Evolutionary conservation across 1,284 basidiomycete species (phyloP).

Genomic region (Bjerkandera adusta): DNA sequence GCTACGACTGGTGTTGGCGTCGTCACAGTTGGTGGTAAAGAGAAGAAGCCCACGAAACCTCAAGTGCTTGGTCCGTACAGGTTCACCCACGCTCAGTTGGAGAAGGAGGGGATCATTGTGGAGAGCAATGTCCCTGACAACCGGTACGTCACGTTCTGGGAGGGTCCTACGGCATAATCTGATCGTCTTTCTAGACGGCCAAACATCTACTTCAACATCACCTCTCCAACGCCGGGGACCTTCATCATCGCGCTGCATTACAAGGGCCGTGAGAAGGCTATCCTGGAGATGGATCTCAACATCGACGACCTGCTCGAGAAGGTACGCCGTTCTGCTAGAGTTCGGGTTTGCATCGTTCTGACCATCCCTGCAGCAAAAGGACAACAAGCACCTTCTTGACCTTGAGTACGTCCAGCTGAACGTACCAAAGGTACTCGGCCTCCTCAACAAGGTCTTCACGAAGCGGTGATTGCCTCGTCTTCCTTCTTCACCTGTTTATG

Average conservation of each 20-base stretch:
- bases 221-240: constrained; percentile 95
- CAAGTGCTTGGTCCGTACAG: constrained; percentile 92
- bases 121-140: constrained; percentile 99
- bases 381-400: constrained; percentile 94
- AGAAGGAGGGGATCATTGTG: constrained; percentile 99
- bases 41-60: constrained; percentile 89
- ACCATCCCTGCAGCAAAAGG: constrained; percentile 78
- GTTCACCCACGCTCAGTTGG: constrained; percentile 96
- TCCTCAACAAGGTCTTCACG: constrained; percentile 90
- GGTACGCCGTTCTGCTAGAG: constrained; percentile 40
- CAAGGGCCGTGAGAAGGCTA: constrained; percentile 98
- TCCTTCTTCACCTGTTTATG: not conserved
- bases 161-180: constrained; percentile 5
- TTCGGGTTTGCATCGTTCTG: constrained; percentile 13
- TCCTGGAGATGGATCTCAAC: constrained; percentile 99
- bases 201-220: constrained; percentile 99
- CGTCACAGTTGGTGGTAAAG: constrained; percentile 94
- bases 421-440: constrained; percentile 89
- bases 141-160: constrained; percentile 51
- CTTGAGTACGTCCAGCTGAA: constrained; percentile 98
- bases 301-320: constrained; percentile 98
- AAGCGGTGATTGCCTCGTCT: constrained; percentile 56
- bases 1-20: constrained; percentile 89
- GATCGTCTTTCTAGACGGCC: constrained; percentile 63
- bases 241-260: constrained; percentile 99